phyloP scores from a whole-genome alignment of 345 rosid genomes.

The Adansonia digitata region DNA sequence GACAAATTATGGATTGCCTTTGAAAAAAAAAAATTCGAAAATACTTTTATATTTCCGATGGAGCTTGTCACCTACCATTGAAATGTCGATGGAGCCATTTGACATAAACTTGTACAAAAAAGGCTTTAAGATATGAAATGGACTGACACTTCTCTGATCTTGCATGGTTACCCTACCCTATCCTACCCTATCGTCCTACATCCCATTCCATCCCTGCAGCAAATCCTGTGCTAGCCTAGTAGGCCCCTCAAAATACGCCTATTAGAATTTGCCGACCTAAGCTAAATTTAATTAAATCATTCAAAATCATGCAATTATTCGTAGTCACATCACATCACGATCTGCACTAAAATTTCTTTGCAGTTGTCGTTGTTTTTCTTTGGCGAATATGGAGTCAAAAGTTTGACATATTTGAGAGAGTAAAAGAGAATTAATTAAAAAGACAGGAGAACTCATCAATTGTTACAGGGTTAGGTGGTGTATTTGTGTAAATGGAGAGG shows the following conservation, averaged over 20 bases:
- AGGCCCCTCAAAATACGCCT: background rate
- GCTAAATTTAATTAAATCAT: background rate
- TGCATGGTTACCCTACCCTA: background rate
- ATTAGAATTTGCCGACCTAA: background rate
- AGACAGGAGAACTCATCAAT: background rate
- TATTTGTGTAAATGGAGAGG: slow-evolving; percentile 10
- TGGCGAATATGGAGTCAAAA: background rate
- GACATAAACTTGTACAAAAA: background rate
- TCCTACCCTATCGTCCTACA: background rate
- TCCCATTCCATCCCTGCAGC: too few relatives aligned
- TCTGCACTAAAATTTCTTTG: too few relatives aligned
- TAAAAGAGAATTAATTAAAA: background rate
- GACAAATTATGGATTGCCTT: too few relatives aligned
- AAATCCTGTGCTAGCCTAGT: background rate
- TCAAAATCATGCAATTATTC: too few relatives aligned
- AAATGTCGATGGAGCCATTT: too few relatives aligned
- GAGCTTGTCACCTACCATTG: too few relatives aligned
- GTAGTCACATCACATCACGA: background rate
- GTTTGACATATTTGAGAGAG: background rate
- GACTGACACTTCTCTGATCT: background rate
- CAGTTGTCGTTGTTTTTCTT: background rate
- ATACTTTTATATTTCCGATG: too few relatives aligned
- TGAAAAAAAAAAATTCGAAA: too few relatives aligned
- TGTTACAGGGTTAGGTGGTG: background rate
- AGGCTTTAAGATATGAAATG: background rate